These are phyloP conservation scores for Kalmusia sp. DNA, from an alignment of 2,329 filamentous ascomycete species.

Conservation along the genomic window DNA sequence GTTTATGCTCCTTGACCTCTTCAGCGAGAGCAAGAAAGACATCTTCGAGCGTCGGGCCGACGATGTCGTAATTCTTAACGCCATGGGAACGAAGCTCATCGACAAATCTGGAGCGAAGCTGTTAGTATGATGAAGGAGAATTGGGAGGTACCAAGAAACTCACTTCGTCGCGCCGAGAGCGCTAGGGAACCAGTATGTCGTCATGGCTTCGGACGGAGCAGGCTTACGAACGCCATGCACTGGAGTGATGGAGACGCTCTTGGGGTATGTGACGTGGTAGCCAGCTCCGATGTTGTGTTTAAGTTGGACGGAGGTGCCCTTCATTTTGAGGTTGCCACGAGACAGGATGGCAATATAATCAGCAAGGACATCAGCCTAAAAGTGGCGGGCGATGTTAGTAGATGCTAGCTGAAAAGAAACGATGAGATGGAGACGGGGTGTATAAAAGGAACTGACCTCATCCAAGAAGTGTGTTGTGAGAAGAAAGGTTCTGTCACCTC, in stretches of 20 bases:
- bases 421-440: background rate
- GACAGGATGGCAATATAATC: slow-evolving; percentile 90
- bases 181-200: slow-evolving; percentile 73
- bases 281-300: slow-evolving; percentile 84
- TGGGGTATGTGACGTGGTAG: slow-evolving; percentile 69
- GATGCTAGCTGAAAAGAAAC: background rate
- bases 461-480: slow-evolving; percentile 94
- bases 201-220: slow-evolving; percentile 64
- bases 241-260: slow-evolving; percentile 55
- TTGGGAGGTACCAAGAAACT: too few species aligned
- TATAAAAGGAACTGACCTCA: slow-evolving; percentile 55
- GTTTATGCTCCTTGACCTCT: slow-evolving; percentile 68
- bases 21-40: slow-evolving; percentile 88
- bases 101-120: too few species aligned
- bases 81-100: slow-evolving; percentile 69
- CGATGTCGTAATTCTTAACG: slow-evolving; percentile 81
- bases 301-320: slow-evolving; percentile 84
- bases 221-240: slow-evolving; percentile 50
- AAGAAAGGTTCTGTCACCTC: slow-evolving; percentile 81
- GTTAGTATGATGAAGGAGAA: too few species aligned
- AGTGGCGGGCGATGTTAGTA: background rate
- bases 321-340: slow-evolving; percentile 79
- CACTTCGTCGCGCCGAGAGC: slow-evolving; percentile 73
- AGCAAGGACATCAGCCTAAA: slow-evolving; percentile 77
- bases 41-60: slow-evolving; percentile 89